These are phyloP conservation scores for Plantago elongata DNA, from an alignment of 257 asterid genomes.

Conservation along the genomic window DNA sequence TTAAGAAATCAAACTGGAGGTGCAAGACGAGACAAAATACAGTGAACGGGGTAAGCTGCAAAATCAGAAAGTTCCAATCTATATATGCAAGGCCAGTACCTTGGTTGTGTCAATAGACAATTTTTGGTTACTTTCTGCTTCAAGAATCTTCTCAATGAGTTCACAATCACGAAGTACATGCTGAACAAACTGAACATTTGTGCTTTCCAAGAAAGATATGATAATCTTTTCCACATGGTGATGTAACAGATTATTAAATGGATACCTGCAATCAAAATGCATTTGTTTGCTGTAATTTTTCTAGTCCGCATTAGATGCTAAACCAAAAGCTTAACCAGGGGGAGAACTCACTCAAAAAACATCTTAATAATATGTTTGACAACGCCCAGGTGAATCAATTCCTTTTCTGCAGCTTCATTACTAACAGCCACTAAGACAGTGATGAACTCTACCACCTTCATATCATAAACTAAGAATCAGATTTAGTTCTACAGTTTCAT, in stretches of 20 bases:
- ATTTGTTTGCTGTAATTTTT: slow-evolving; percentile 19
- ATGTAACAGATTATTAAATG: slow-evolving; percentile 85
- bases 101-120: slow-evolving; percentile 40
- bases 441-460: slow-evolving; percentile 88
- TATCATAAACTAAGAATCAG: slow-evolving; percentile 23
- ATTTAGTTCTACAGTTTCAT: slow-evolving; percentile 15
- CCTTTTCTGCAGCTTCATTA: slow-evolving; percentile 79
- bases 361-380: slow-evolving; percentile 54
- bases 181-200: slow-evolving; percentile 56
- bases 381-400: slow-evolving; percentile 69
- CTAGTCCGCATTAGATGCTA: slow-evolving; percentile 12
- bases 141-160: slow-evolving; percentile 66
- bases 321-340: slow-evolving; percentile 12
- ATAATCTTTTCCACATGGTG: slow-evolving; percentile 66
- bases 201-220: slow-evolving; percentile 74
- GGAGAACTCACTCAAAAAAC: slow-evolving; percentile 66
- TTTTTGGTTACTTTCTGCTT: slow-evolving; percentile 58
- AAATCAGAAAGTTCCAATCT: background rate
- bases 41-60: background rate
- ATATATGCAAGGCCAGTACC: slow-evolving; percentile 31
- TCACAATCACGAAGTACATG: slow-evolving; percentile 75
- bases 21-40: slow-evolving; percentile 6
- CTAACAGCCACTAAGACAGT: slow-evolving; percentile 73
- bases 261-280: slow-evolving; percentile 47
- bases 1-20: slow-evolving; percentile 1